Evolutionary conservation across 371 early-diverging fungal species (phyloP), one percentile per base, ranked within the genome.

Genomic region (Mucor circinelloides): DNA sequence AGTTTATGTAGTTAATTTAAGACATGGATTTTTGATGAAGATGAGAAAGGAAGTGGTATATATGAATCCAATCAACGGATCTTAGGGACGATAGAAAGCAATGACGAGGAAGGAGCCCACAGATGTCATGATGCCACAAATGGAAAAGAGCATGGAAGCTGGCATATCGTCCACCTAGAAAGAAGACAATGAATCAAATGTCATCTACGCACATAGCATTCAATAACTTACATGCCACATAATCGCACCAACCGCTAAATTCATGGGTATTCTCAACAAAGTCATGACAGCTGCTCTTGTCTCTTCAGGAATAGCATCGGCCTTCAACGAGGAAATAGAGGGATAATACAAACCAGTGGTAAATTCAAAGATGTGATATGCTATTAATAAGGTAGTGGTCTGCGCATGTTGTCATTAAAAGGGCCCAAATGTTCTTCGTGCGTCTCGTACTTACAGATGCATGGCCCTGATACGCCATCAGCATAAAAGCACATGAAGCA

Each of bases 341-440:
- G 94, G 93, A 71, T 90, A 92, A 72, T 91, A 93, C 38, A 92
- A 65, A n/a, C 94, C 94, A 25, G 89, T 90, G 17, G 85, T 81
- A 58, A 88, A 77, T 72, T 94, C 93, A 72, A 92, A 94, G 1
- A 79, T 30, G 40, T 83, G 84, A 28, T 71, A 83, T 9, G 77
- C 72, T 2, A 73, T 21, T 15, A 69, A 44, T 19, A 83, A 66
- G 15, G 64, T 46, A 13, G 38, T 17, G 4, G 42, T 31, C 72
- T 72, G 28, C 3, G 10, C 19, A 40, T 6, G 25, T 21, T 50
- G 25, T 8, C 8, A 1, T 13, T 21, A 23, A 50, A 50, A 23
- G 3, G 12, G 23, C 12, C 0, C 25, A 58, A n/a, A 38, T 58
- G 40, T 32, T 17, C 25, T n/a, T n/a, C n/a, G n/a, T n/a, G n/a